Evolutionary conservation across 805 yeast species (phyloP).

Genomic region (Nakazawaea wyomingensis): DNA sequence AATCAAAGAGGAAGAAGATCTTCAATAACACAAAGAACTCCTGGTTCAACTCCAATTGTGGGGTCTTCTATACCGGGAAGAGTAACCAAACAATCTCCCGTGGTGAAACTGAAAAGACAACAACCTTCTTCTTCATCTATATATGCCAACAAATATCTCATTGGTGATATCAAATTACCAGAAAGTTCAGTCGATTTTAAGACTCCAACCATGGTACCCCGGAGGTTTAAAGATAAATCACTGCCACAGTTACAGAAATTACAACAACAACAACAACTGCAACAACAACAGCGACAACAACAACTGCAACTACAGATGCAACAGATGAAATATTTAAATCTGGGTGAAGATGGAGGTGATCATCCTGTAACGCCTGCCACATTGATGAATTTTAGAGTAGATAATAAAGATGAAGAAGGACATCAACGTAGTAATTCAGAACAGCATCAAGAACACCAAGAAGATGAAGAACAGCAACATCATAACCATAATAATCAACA

Average conservation of each 20-base stretch:
- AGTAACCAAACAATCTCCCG: conserved; percentile 11
- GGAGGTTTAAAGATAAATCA: background rate
- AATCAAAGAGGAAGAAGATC: background rate
- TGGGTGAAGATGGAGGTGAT: conserved; percentile 12
- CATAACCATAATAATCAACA: conserved; percentile 3
- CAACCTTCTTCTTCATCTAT: background rate
- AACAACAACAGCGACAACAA: conserved; percentile 8
- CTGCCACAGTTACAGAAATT: background rate
- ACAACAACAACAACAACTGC: conserved; percentile 10
- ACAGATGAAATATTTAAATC: too few species aligned
- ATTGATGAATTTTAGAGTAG: conserved; percentile 23
- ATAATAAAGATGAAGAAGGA: background rate
- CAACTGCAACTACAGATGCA: conserved; percentile 4
- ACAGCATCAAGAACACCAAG: too few species aligned
- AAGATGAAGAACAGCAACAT: background rate
- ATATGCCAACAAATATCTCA: background rate
- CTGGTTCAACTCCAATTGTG: conserved; percentile 10
- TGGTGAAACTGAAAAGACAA: conserved; percentile 8
- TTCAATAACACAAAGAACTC: background rate
- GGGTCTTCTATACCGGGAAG: conserved; percentile 10
- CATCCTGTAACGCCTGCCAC: conserved; percentile 26
- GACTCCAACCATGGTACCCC: conserved; percentile 8
- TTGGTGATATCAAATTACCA: conserved; percentile 12
- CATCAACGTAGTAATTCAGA: too few species aligned
- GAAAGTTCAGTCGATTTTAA: conserved; percentile 13